Base-by-base conservation (phyloP, 768 basidiomycete genomes). In the Hortiboletus flavorubellus region DNA sequence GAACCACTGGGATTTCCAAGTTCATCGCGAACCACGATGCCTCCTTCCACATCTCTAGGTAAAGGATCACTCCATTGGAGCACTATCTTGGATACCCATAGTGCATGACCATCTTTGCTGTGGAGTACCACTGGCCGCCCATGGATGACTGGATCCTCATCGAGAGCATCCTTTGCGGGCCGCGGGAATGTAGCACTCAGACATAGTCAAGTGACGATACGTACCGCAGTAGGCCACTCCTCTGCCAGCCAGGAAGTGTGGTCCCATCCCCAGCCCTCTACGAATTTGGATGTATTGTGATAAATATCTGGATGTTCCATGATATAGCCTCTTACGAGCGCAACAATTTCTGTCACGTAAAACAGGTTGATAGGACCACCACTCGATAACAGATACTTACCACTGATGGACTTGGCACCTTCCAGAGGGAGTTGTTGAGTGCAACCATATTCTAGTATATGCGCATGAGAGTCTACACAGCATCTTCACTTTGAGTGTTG, bases 231-330 rank as follows among this genome's bases (percentile, higher is more conserved):
- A 8, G 91, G 91, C 78, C 86, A 92, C 21, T 74, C 72, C 31
- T 74, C 69, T 18, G 67, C 67, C 8, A 79, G 73, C 88, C 88
- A 90, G 50, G 78, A 72, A 1, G 91, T 95, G 70, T 96, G 94
- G 68, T 96, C 91, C 93, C 94, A 96, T 1, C 93, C 94, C 66
- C 88, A 83, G 3, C 92, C 92, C 51, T 84, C 80, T 15, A 96
- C 79, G 68, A 85, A 84, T 59, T 77, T 80, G 21, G 80, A 75
- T 14, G 73, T 78, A 66, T 91, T 80, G 18, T 74, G 72, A 21
- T 74, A 68, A n/a, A 87, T 69, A 40, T 85, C 84, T 0, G 79
- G 79, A 56, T 83, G 78, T 9, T 76, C 68, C 11, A 82, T 68
- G 51, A 93, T 83, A 68, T 82, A 87, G 21, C 79, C 65, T 49